These are phyloP conservation scores for Tylopilus orsonianus DNA, from an alignment of 1,284 basidiomycete species.

Conservation along the genomic window DNA sequence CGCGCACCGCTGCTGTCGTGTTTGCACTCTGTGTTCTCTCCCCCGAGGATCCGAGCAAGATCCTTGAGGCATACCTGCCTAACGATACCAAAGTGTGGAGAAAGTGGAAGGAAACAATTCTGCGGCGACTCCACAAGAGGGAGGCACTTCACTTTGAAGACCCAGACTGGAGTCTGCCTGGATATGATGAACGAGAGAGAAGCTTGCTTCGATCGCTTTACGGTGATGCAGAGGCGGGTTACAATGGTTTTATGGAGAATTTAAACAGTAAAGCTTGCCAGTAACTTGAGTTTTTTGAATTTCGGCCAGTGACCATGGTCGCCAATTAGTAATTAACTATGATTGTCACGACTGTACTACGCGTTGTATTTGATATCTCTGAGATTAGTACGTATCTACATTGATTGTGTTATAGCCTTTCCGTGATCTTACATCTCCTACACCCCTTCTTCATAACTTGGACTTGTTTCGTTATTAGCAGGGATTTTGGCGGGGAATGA, in stretches of 20 bases:
- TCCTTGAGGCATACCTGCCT: slow-evolving; percentile 20
- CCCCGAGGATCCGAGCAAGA: slow-evolving; percentile 15
- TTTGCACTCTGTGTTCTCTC: slow-evolving; percentile 25
- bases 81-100: slow-evolving; percentile 28
- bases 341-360: too few relatives aligned
- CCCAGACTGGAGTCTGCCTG: slow-evolving; percentile 14
- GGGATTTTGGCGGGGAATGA: too few relatives aligned
- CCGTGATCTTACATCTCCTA: too few relatives aligned
- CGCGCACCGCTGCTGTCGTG: slow-evolving; percentile 25
- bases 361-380: too few relatives aligned
- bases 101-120: slow-evolving; percentile 19
- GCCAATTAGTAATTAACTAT: too few relatives aligned
- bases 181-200: slow-evolving; percentile 9
- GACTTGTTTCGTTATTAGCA: too few relatives aligned
- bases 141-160: slow-evolving; percentile 14
- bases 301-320: too few relatives aligned
- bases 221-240: slow-evolving; percentile 18
- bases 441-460: too few relatives aligned
- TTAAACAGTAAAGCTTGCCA: background rate
- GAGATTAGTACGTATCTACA: too few relatives aligned
- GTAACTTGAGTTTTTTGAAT: background rate
- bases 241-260: slow-evolving; percentile 6
- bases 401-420: too few relatives aligned
- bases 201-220: slow-evolving; percentile 20
- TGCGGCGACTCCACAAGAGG: slow-evolving; percentile 4